Conservation (phyloP, 331 rosid genomes). For the Rhamnella rubrinervis region DNA sequence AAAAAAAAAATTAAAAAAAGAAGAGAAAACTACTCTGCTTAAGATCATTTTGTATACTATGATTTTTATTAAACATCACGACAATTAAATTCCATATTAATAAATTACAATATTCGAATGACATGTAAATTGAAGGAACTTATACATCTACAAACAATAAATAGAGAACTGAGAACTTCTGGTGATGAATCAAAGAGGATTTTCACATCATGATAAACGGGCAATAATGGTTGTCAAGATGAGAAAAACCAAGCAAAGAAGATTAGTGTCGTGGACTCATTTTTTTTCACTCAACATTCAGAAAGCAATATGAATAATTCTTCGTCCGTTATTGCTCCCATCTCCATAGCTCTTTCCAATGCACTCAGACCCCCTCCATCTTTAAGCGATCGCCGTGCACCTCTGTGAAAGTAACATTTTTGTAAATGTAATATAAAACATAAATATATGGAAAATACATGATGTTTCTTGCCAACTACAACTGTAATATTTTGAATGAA, state of each 20-base stretch:
- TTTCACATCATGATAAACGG: not conserved
- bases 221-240: not conserved
- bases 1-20: too few species aligned
- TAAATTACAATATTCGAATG: not conserved
- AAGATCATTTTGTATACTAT: too few species aligned
- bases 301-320: constrained; percentile 77
- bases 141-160: not conserved
- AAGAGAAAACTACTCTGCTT: too few species aligned
- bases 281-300: constrained; percentile 36
- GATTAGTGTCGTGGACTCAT: not conserved
- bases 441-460: too few species aligned
- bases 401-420: constrained; percentile 49
- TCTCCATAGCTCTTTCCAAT: constrained; percentile 94
- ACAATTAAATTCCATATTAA: not conserved
- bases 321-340: constrained; percentile 95
- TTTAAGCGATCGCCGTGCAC: constrained; percentile 73
- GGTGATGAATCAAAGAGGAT: not conserved
- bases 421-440: constrained; percentile 20
- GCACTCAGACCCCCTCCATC: constrained; percentile 76
- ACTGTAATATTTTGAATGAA: too few species aligned
- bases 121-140: not conserved
- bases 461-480: too few species aligned
- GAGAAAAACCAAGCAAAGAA: not conserved
- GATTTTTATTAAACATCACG: too few species aligned
- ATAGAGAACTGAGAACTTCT: not conserved